These are phyloP conservation scores for Lunularia cruciata DNA, from an alignment of 225 moss, liverwort and hornwort species.

Conservation along the genomic window DNA sequence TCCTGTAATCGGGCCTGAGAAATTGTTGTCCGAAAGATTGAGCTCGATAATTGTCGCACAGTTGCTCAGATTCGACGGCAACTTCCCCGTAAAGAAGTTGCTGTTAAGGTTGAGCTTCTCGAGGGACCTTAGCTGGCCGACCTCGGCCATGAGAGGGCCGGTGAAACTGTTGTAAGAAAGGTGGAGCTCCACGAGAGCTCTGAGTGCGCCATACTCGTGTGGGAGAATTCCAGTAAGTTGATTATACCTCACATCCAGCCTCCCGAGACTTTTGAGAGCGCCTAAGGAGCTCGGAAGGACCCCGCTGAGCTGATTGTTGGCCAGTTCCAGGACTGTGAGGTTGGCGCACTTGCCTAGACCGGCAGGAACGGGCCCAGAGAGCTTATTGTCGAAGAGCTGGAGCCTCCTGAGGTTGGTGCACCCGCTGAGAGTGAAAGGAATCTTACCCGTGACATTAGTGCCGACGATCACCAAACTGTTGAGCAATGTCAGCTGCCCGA, in stretches of 20 bases:
- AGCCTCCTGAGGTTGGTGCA: slow-evolving; percentile 11
- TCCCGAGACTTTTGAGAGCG: not conserved
- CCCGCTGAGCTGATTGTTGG: slow-evolving; percentile 27
- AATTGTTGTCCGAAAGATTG: slow-evolving; percentile 11
- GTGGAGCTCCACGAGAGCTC: slow-evolving; percentile 42
- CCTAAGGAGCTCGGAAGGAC: slow-evolving; percentile 20
- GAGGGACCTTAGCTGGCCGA: slow-evolving; percentile 19
- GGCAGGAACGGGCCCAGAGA: slow-evolving; percentile 15
- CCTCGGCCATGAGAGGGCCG: slow-evolving; percentile 1
- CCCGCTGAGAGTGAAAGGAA: slow-evolving; percentile 53
- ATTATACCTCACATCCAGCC: slow-evolving; percentile 15
- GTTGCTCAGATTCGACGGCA: slow-evolving; percentile 22
- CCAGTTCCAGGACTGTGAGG: slow-evolving; percentile 13
- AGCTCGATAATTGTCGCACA: slow-evolving; percentile 22
- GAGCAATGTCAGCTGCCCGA: slow-evolving; percentile 37
- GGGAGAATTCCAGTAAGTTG: slow-evolving; percentile 22
- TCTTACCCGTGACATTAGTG: slow-evolving; percentile 51
- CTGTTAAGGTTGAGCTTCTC: slow-evolving; percentile 15
- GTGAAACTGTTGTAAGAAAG: slow-evolving; percentile 32
- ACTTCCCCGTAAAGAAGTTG: slow-evolving; percentile 3
- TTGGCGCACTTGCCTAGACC: slow-evolving; percentile 3
- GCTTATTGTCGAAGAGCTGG: slow-evolving; percentile 7
- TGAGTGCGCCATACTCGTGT: slow-evolving; percentile 31
- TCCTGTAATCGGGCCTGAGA: slow-evolving; percentile 4
- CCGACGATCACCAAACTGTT: slow-evolving; percentile 8